A percentile compares a stretch with the other conserved stretches of the same genome.
Evolutionary conservation across 345 rosid species (phyloP).

Genomic region (Cochlearia excelsa): DNA sequence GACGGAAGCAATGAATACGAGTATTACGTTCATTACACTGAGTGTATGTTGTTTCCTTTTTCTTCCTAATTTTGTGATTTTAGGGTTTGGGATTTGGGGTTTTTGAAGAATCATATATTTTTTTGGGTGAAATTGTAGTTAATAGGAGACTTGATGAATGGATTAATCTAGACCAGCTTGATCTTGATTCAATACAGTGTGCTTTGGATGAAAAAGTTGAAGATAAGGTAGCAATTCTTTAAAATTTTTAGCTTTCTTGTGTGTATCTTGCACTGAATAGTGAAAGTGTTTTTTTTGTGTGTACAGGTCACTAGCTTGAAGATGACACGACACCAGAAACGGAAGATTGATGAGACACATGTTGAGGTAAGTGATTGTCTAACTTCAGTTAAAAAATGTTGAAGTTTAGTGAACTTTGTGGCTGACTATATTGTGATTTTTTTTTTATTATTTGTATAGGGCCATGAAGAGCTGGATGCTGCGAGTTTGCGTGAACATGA

Average conservation of each 20-base stretch:
- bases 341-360: slow-evolving; percentile 98
- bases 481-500: slow-evolving; percentile 99
- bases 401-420: slow-evolving; percentile 13
- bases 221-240: slow-evolving; percentile 65
- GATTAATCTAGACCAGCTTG: slow-evolving; percentile 93
- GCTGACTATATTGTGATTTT: neutral
- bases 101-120: neutral
- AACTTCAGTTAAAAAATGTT: neutral
- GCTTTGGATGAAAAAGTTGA: slow-evolving; percentile 97
- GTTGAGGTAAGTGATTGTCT: slow-evolving; percentile 59
- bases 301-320: slow-evolving; percentile 87
- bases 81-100: neutral
- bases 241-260: slow-evolving; percentile 2
- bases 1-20: slow-evolving; percentile 72
- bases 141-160: slow-evolving; percentile 98
- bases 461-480: slow-evolving; percentile 99
- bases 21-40: slow-evolving; percentile 96
- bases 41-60: slow-evolving; percentile 53
- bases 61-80: neutral
- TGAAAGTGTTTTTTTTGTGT: neutral
- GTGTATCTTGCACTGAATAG: neutral
- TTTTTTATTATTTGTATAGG: slow-evolving; percentile 42
- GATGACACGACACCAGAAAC: slow-evolving; percentile 98
- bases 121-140: slow-evolving; percentile 42
- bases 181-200: slow-evolving; percentile 87